Percentiles rank a stretch among this genome's conserved stretches.
Conservation (phyloP, 345 rosid species). For the Melastoma malabathricum region DNA sequence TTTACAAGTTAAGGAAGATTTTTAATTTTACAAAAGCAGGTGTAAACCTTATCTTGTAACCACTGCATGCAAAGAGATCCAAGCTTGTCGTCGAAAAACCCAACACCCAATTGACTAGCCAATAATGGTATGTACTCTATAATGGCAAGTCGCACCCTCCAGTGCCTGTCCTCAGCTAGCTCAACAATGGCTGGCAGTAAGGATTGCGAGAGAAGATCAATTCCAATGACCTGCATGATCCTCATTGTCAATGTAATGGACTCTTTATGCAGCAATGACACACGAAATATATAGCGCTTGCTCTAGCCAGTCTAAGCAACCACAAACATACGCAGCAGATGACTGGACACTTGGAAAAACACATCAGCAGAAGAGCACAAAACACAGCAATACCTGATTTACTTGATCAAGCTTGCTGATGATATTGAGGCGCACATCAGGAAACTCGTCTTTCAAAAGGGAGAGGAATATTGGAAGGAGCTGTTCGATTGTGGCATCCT, state of each 20-base stretch:
- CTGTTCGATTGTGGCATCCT: conserved; percentile 94
- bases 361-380: neutral
- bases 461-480: conserved; percentile 96
- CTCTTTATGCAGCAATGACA: too few species aligned
- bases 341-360: neutral
- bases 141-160: conserved; percentile 94
- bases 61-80: conserved; percentile 96
- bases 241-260: neutral
- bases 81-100: conserved; percentile 85
- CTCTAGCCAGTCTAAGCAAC: neutral
- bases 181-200: conserved; percentile 92
- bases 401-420: conserved; percentile 99
- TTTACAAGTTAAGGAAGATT: too few species aligned
- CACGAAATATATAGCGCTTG: neutral
- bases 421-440: conserved; percentile 90
- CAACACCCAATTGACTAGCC: conserved; percentile 91
- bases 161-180: conserved; percentile 95
- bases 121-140: conserved; percentile 88
- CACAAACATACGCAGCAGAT: neutral
- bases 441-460: conserved; percentile 89
- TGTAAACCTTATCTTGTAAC: conserved; percentile 73
- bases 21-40: too few species aligned
- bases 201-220: conserved; percentile 86
- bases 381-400: conserved; percentile 56
- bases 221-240: conserved; percentile 69